phyloP scores from a whole-genome alignment of 2,329 filamentous ascomycete species.

The Fusarium transvaalense region DNA sequence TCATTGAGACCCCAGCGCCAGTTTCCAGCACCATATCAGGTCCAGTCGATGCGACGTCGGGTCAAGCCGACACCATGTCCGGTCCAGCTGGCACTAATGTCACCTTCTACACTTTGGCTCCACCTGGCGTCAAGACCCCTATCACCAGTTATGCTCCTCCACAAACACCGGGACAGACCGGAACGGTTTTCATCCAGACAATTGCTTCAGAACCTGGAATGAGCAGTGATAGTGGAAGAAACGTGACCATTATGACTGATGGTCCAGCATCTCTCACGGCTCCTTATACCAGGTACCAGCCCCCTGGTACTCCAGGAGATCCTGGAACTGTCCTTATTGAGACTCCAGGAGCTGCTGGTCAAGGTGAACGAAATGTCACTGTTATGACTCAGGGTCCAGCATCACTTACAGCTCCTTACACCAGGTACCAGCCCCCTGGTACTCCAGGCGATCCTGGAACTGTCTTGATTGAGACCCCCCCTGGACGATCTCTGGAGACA shows the following conservation, averaged over 20 bases:
- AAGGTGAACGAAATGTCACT: no score
- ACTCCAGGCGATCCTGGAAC: no score
- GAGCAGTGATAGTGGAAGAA: constrained; percentile 1
- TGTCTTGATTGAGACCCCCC: neutral
- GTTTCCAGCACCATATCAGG: constrained; percentile 4
- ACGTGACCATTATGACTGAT: constrained; percentile 24
- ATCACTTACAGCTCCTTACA: no score
- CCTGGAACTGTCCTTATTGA: constrained; percentile 34
- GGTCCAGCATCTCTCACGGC: constrained; percentile 16
- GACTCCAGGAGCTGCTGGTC: constrained; percentile 5
- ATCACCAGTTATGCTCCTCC: constrained; percentile 28
- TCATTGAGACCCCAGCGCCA: constrained; percentile 31
- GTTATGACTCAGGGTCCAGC: no score
- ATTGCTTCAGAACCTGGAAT: constrained; percentile 13
- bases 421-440: no score
- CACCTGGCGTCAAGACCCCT: constrained; percentile 9
- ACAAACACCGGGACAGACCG: constrained; percentile 19
- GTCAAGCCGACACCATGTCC: constrained; percentile 2
- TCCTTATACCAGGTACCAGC: constrained; percentile 27
- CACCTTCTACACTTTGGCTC: constrained; percentile 29
- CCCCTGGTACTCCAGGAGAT: constrained; percentile 23
- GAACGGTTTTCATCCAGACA: constrained; percentile 32
- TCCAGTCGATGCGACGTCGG: constrained; percentile 1
- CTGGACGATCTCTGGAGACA: neutral
- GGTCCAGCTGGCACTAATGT: constrained; percentile 15